A percentile compares a stretch with the other conserved stretches of the same genome.
These are phyloP conservation scores for Xylaria telfairii DNA, from an alignment of 495 filamentous ascomycete species.

Conservation along the genomic window DNA sequence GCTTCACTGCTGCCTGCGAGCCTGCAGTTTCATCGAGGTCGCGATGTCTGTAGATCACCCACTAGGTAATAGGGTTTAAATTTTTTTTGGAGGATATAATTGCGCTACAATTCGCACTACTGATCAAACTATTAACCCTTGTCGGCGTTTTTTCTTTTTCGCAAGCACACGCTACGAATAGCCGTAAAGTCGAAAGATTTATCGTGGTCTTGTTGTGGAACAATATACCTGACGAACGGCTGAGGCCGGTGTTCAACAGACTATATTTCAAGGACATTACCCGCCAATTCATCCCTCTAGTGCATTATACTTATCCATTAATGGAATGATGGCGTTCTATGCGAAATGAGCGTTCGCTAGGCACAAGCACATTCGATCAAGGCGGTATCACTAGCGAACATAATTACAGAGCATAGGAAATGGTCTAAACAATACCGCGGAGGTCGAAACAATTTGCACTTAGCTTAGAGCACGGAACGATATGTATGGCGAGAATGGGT, in stretches of 20 bases:
- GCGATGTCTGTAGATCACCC: not conserved
- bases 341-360: not conserved
- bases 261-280: not conserved
- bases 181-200: not conserved
- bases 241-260: not conserved
- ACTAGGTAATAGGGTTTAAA: not conserved
- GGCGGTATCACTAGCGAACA: not conserved
- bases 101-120: not conserved
- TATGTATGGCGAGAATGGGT: not conserved
- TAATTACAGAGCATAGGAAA: not conserved
- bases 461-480: not conserved
- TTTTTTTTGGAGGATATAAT: not conserved
- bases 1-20: not conserved
- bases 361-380: not conserved
- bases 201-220: not conserved
- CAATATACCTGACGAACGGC: not conserved
- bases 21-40: not conserved
- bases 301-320: not conserved
- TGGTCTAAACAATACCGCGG: not conserved
- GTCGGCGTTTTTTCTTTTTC: not conserved
- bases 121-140: not conserved
- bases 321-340: not conserved
- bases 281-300: not conserved
- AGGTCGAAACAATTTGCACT: not conserved
- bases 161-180: not conserved